These are phyloP conservation scores for Fusarium verticillioides DNA, from an alignment of 2,329 filamentous ascomycete species.

Conservation along the genomic window DNA sequence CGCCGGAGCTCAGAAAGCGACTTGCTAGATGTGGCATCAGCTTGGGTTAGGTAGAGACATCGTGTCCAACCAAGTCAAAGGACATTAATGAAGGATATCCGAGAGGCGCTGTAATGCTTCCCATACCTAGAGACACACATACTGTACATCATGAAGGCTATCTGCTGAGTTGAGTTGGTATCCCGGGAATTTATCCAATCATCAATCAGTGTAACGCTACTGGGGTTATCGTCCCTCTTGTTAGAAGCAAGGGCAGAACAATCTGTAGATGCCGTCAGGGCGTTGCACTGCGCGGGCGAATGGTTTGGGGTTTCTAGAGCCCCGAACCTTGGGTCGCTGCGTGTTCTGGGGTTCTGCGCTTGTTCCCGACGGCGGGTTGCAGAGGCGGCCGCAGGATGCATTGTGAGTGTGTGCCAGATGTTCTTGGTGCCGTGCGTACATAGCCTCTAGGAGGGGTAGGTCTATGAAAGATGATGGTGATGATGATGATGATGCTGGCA, in stretches of 20 bases:
- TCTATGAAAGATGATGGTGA: slow-evolving; percentile 2
- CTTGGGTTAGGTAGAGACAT: slow-evolving; percentile 18
- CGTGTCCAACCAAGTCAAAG: slow-evolving; percentile 13
- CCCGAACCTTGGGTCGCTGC: slow-evolving; percentile 38
- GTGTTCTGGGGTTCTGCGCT: slow-evolving; percentile 50
- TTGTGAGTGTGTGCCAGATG: slow-evolving; percentile 41
- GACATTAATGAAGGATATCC: not conserved
- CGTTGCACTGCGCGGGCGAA: slow-evolving; percentile 28
- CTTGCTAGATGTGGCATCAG: slow-evolving; percentile 26
- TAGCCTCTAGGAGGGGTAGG: slow-evolving; percentile 5
- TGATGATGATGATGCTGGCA: slow-evolving; percentile 7
- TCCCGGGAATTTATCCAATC: slow-evolving; percentile 14
- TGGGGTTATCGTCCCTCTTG: slow-evolving; percentile 11
- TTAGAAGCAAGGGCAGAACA: slow-evolving; percentile 25
- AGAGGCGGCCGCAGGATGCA: slow-evolving; percentile 55
- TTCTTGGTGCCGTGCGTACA: not conserved
- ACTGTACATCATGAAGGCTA: not conserved
- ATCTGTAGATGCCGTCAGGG: slow-evolving; percentile 25
- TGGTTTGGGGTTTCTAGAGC: slow-evolving; percentile 29
- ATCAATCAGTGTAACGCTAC: slow-evolving; percentile 17
- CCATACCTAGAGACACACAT: not conserved
- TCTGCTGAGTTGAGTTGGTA: not conserved
- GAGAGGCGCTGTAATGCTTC: not conserved
- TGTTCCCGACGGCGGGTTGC: slow-evolving; percentile 52
- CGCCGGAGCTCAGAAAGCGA: slow-evolving; percentile 19